Conservation (phyloP, 768 basidiomycete genomes). For the Lentinus tigrinus region DNA sequence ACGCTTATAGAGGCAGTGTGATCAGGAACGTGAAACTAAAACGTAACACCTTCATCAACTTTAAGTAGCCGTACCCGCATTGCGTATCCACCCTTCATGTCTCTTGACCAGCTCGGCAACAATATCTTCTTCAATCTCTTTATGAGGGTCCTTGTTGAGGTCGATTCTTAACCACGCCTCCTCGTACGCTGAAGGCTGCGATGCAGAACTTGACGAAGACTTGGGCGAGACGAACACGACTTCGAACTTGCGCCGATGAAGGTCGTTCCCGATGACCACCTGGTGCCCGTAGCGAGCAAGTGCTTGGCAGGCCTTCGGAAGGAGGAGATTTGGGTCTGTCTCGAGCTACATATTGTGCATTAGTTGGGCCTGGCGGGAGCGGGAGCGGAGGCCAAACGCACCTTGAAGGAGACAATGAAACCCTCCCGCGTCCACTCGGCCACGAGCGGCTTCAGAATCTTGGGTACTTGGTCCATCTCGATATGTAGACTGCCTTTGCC, state of each 20-base stretch:
- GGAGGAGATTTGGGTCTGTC: conserved; percentile 78
- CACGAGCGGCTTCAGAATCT: conserved; percentile 90
- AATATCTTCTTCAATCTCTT: conserved; percentile 95
- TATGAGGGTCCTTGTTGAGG: conserved; percentile 29
- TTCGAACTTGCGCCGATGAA: conserved; percentile 87
- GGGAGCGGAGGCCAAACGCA: conserved; percentile 35
- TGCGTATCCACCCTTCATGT: conserved; percentile 68
- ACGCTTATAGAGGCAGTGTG: too few species aligned
- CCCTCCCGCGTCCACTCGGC: conserved; percentile 91
- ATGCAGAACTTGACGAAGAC: conserved; percentile 1
- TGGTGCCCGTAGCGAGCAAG: conserved; percentile 96
- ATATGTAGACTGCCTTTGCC: conserved; percentile 90
- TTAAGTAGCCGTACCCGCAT: neutral
- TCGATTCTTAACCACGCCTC: conserved; percentile 70
- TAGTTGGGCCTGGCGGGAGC: neutral
- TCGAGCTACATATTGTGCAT: conserved; percentile 63
- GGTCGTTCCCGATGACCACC: conserved; percentile 94
- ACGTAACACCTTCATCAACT: too few species aligned
- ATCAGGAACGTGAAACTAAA: too few species aligned
- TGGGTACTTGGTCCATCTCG: conserved; percentile 99
- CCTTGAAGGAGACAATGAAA: conserved; percentile 97
- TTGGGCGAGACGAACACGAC: conserved; percentile 84
- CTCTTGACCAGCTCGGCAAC: conserved; percentile 69
- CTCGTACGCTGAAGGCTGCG: conserved; percentile 32
- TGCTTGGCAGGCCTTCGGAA: conserved; percentile 88